These are phyloP conservation scores for Hyphopichia homilentoma DNA, from an alignment of 805 yeast genomes.

Conservation along the genomic window DNA sequence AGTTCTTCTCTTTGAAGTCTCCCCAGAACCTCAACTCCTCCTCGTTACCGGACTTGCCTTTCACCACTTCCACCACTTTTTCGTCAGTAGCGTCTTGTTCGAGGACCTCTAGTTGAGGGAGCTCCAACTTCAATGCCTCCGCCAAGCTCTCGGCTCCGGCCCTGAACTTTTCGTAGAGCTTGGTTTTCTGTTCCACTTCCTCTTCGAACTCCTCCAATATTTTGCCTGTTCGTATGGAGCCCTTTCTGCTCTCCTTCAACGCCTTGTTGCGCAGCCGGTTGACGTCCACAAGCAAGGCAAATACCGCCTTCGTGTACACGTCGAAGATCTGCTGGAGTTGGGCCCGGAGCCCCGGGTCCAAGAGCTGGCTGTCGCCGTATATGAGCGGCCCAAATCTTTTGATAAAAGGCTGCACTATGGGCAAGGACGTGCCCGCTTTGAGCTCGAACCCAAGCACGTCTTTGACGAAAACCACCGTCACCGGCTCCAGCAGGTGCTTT, in stretches of 20 bases:
- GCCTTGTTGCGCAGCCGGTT: slow-evolving; percentile 32
- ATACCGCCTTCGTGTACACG: slow-evolving; percentile 41
- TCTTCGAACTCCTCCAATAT: slow-evolving; percentile 41
- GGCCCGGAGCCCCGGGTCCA: slow-evolving; percentile 21
- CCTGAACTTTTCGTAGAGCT: slow-evolving; percentile 44
- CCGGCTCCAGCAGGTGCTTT: slow-evolving; percentile 14
- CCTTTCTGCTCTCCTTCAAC: slow-evolving; percentile 42
- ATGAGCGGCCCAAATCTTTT: slow-evolving; percentile 41
- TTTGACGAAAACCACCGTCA: slow-evolving; percentile 22
- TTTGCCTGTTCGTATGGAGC: slow-evolving; percentile 67
- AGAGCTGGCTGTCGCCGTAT: slow-evolving; percentile 22
- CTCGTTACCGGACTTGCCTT: slow-evolving; percentile 17
- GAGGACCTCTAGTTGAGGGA: slow-evolving; percentile 11
- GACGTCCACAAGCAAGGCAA: slow-evolving; percentile 30
- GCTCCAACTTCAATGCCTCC: slow-evolving; percentile 28
- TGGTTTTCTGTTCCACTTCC: slow-evolving; percentile 26
- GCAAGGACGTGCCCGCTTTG: slow-evolving; percentile 24
- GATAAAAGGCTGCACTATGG: slow-evolving; percentile 45
- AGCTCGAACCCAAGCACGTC: slow-evolving; percentile 26
- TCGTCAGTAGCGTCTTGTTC: slow-evolving; percentile 17
- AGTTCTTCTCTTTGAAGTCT: slow-evolving; percentile 57
- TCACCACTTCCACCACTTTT: slow-evolving; percentile 23
- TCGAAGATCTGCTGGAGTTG: slow-evolving; percentile 35
- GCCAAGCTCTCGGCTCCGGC: slow-evolving; percentile 41
- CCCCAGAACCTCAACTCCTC: slow-evolving; percentile 50